Evolutionary conservation across 768 basidiomycete genomes (phyloP).

Genomic region (Mycena venus): DNA sequence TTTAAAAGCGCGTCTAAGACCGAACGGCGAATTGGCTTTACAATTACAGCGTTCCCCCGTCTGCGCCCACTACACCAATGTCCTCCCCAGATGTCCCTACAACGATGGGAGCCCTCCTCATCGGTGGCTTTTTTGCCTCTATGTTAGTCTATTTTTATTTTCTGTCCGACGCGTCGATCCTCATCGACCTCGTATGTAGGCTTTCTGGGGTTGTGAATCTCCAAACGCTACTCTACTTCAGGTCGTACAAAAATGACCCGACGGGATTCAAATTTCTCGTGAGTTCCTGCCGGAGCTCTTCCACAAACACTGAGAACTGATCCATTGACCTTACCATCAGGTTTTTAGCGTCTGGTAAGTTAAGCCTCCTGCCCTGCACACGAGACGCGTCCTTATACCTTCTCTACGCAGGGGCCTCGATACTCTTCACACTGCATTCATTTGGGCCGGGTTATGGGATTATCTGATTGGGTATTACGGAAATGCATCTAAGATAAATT

Average conservation of each 20-base stretch:
- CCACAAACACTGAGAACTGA: background rate
- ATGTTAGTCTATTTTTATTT: constrained; percentile 42
- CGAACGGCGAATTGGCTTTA: too few species aligned
- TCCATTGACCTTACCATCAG: constrained; percentile 20
- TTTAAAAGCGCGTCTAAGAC: too few species aligned
- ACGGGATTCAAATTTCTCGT: constrained; percentile 49
- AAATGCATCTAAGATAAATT: constrained; percentile 50
- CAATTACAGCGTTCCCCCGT: too few species aligned
- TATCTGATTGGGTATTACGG: constrained; percentile 62
- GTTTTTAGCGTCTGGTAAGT: constrained; percentile 45
- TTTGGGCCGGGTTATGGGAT: constrained; percentile 56
- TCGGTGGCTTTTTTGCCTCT: constrained; percentile 56
- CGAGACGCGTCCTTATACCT: background rate
- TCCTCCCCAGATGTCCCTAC: constrained; percentile 40
- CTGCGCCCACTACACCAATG: too few species aligned
- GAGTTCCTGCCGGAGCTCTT: constrained; percentile 24
- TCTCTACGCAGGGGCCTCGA: constrained; percentile 51
- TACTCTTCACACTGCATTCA: constrained; percentile 54
- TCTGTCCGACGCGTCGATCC: background rate
- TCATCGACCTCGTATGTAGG: constrained; percentile 38
- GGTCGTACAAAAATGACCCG: constrained; percentile 50
- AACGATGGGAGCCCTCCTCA: constrained; percentile 57
- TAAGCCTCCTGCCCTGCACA: constrained; percentile 14
- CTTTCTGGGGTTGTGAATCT: constrained; percentile 57
- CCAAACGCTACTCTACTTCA: constrained; percentile 57